Conservation (phyloP, 805 yeast genomes). For the Dipodascopsis uninucleata region DNA sequence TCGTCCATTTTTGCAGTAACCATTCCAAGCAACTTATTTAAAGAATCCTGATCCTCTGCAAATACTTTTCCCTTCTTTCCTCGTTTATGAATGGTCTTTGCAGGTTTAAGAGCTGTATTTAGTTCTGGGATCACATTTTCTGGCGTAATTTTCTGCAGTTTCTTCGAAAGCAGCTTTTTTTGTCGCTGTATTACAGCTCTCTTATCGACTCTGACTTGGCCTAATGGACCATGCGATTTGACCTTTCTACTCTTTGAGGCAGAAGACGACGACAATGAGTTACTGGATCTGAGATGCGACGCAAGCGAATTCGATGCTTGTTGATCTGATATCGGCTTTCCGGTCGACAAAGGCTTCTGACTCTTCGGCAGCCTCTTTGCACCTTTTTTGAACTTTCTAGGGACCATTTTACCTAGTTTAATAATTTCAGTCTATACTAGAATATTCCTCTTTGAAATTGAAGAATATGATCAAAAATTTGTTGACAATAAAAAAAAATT, state of each 20-base stretch:
- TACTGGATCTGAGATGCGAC: constrained; percentile 10
- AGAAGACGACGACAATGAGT: constrained; percentile 6
- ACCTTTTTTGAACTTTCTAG: constrained; percentile 2
- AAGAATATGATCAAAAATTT: too few relatives aligned
- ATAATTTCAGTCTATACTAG: too few relatives aligned
- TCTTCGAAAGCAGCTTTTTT: constrained; percentile 5
- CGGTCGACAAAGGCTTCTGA: constrained; percentile 24
- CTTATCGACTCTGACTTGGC: constrained; percentile 20
- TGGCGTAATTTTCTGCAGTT: constrained; percentile 21
- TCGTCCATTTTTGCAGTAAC: constrained; percentile 67
- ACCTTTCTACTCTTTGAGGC: constrained; percentile 11
- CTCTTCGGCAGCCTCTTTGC: constrained; percentile 19
- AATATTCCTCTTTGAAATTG: too few relatives aligned
- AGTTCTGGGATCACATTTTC: constrained; percentile 38
- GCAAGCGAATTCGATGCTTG: constrained; percentile 19
- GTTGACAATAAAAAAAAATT: too few relatives aligned
- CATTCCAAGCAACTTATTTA: constrained; percentile 57
- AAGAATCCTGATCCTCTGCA: constrained; percentile 56
- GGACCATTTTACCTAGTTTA: constrained; percentile 12
- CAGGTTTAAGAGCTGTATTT: constrained; percentile 77
- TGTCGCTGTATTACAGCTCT: background rate
- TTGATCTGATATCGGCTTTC: constrained; percentile 17
- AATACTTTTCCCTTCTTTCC: constrained; percentile 67
- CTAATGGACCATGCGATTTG: constrained; percentile 21
- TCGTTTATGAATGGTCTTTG: constrained; percentile 64